A percentile compares a stretch with the other conserved stretches of the same genome.
phyloP scores from a whole-genome alignment of 495 filamentous ascomycete genomes.

The Hamigera avellanea region DNA sequence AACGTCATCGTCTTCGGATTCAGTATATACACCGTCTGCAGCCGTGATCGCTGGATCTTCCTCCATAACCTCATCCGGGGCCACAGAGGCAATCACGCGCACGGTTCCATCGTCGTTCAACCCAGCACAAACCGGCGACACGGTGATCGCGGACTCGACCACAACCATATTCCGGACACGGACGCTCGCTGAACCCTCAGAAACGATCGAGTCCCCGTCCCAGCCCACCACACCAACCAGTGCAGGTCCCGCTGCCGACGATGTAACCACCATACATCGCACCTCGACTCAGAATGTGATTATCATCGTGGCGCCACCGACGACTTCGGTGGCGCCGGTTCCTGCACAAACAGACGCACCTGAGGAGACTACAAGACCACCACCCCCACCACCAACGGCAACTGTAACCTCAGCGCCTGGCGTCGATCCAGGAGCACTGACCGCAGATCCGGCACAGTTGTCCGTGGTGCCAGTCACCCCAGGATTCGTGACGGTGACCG shows the following conservation, averaged over 20 bases:
- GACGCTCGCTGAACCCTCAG: background rate
- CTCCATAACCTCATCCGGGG: background rate
- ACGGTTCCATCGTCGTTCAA: background rate
- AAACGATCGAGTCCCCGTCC: background rate
- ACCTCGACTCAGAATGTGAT: background rate
- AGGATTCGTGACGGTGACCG: constrained; percentile 5
- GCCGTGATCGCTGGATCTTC: background rate
- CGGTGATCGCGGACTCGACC: background rate
- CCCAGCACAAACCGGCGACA: background rate
- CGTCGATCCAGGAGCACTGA: background rate
- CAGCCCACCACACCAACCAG: background rate
- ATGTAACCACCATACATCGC: background rate
- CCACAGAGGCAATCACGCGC: background rate
- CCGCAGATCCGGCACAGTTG: background rate
- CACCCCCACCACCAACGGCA: constrained; percentile 1
- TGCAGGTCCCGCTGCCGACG: background rate
- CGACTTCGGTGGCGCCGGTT: background rate
- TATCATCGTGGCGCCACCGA: background rate
- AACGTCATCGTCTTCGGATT: background rate
- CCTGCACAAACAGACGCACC: background rate
- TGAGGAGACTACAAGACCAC: background rate
- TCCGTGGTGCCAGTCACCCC: constrained; percentile 5
- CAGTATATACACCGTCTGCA: background rate
- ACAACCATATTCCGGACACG: background rate
- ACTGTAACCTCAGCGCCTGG: constrained; percentile 3